A percentile compares a stretch with the other conserved stretches of the same genome.
Evolutionary conservation across 306 rosid species (phyloP).

Genomic region (Fragaria nilgerrensis): DNA sequence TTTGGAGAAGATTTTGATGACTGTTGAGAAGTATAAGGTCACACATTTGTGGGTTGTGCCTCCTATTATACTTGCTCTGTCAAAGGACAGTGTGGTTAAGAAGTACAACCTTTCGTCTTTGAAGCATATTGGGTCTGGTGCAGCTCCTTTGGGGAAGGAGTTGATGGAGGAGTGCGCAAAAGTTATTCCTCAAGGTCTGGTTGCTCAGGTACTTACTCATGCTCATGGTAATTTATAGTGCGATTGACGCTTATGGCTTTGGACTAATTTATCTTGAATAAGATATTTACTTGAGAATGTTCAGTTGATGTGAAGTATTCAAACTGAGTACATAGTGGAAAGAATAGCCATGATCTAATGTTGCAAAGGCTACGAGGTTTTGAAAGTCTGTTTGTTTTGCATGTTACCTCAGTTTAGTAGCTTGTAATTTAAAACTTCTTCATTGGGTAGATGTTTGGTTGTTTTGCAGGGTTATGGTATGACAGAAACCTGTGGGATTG

Average conservation of each 20-base stretch:
- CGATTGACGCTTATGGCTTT: slow-evolving; percentile 6
- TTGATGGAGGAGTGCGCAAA: slow-evolving; percentile 67
- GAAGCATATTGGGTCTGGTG: slow-evolving; percentile 68
- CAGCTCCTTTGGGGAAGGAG: slow-evolving; percentile 84
- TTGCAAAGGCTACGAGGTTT: background rate
- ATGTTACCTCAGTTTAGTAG: background rate
- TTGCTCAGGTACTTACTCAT: slow-evolving; percentile 50
- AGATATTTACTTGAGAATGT: background rate
- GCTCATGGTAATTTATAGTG: background rate
- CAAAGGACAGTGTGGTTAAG: slow-evolving; percentile 51
- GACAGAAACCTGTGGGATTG: slow-evolving; percentile 88
- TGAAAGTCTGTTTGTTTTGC: background rate
- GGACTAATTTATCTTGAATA: background rate
- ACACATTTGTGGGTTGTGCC: slow-evolving; percentile 81
- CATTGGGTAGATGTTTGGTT: background rate
- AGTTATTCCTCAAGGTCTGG: slow-evolving; percentile 43
- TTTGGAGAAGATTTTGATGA: slow-evolving; percentile 47
- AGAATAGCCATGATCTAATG: background rate
- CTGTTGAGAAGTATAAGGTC: slow-evolving; percentile 57
- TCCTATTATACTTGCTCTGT: slow-evolving; percentile 70
- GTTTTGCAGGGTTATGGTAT: slow-evolving; percentile 78
- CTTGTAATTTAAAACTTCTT: background rate
- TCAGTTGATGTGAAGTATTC: background rate
- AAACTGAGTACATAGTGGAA: background rate
- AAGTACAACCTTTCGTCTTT: slow-evolving; percentile 65